A percentile compares a stretch with the other conserved stretches of the same genome.
Evolutionary conservation across 1,139 yeast species (phyloP).

Genomic region (Sugiyamaella novakii): DNA sequence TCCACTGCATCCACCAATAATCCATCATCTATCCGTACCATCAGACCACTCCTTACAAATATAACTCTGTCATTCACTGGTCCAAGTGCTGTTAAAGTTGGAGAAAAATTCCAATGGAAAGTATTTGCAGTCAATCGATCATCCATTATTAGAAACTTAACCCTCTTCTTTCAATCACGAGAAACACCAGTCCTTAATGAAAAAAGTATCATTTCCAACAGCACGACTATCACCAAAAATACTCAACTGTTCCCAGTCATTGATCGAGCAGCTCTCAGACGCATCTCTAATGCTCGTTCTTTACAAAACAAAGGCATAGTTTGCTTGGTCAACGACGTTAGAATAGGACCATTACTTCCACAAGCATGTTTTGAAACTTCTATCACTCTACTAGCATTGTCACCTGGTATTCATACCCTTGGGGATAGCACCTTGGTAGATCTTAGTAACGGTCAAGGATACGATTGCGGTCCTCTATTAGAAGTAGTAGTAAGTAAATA

Average conservation of each 20-base stretch:
- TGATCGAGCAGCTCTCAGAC: slow-evolving; percentile 32
- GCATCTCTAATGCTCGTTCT: slow-evolving; percentile 40
- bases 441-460: slow-evolving; percentile 63
- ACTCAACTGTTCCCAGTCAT: slow-evolving; percentile 12
- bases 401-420: slow-evolving; percentile 64
- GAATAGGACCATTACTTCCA: slow-evolving; percentile 64
- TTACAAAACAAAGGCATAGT: slow-evolving; percentile 46
- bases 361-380: slow-evolving; percentile 66
- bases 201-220: slow-evolving; percentile 18
- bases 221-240: slow-evolving; percentile 4
- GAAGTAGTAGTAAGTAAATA: slow-evolving; percentile 56
- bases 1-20: slow-evolving; percentile 1
- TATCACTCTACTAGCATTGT: slow-evolving; percentile 60
- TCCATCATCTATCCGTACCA: slow-evolving; percentile 8
- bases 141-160: slow-evolving; percentile 43
- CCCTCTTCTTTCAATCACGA: slow-evolving; percentile 44
- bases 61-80: slow-evolving; percentile 66
- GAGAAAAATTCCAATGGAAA: slow-evolving; percentile 64
- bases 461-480: slow-evolving; percentile 69
- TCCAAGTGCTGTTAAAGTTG: slow-evolving; percentile 59
- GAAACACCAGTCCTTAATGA: slow-evolving; percentile 23
- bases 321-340: slow-evolving; percentile 64
- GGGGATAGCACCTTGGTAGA: slow-evolving; percentile 70
- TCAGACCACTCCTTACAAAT: slow-evolving; percentile 41
- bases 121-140: slow-evolving; percentile 68